Evolutionary conservation across 163 green algal genomes (phyloP), one percentile per base, ranked within the genome.

Genomic region (Scenedesmus sp.): DNA sequence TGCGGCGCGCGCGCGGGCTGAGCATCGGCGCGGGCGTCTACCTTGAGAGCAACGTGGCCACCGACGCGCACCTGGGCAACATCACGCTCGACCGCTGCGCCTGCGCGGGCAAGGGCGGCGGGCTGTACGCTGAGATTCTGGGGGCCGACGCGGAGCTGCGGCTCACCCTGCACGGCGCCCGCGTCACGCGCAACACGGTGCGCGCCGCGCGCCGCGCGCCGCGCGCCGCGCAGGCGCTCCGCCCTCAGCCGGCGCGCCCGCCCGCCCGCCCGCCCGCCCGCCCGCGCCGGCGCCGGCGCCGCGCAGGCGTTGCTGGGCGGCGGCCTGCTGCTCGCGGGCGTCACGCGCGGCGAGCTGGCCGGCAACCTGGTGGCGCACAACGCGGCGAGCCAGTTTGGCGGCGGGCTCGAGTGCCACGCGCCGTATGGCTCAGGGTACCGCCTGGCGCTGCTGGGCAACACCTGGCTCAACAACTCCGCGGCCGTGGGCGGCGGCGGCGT

Each of bases 281-380:
- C 39, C 10, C 10, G 6, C 7, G 6, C 39, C 10, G 39, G 6
- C 7, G 39, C 26, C 3, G 18, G 5, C 1, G 33, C 9, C 17
- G 10, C 53, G 29, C 67, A 76, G 67, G 67, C 33, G 24, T 54
- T n/a, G 15, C 54, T 44, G 18, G 67, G 67, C 14, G 67, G 29
- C 4, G 67, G 31, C 17, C 15, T 76, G 22, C 26, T 13, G 22
- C 34, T 65, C 22, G 64, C 44, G 34, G 50, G 48, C 3, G 33
- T 45, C 2, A 65, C 51, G 13, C 29, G 42, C 3, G 51, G 33
- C n/a, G 67, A 76, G 20, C 33, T 76, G 31, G 31, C 17, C 51
- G 64, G 53, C 67, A 76, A 53, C 51, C 15, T 65, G 33, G 54
- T 76, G 3, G 67, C 67, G 13, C 67, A 76, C 67, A 76, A 76